Evolutionary conservation across 1,139 yeast genomes (phyloP).

Genomic region (Protomyces macrosporus): DNA sequence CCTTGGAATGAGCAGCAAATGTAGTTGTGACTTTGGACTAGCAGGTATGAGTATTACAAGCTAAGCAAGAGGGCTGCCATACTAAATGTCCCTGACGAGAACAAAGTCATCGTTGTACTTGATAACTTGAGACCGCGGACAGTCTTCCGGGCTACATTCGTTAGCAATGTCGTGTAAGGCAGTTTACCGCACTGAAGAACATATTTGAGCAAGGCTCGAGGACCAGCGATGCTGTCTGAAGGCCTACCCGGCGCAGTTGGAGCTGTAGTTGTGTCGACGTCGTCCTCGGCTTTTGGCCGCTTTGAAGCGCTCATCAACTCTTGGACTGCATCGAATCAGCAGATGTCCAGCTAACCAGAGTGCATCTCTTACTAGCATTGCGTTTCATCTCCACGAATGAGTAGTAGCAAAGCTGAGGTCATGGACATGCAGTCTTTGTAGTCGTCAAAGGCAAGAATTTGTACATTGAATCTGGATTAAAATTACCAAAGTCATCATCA

Average conservation of each 20-base stretch:
- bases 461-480: no score
- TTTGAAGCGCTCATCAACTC: background rate
- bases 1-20: slow-evolving; percentile 59
- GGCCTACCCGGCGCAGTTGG: background rate
- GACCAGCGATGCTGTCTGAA: background rate
- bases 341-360: background rate
- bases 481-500: no score
- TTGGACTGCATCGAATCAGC: background rate
- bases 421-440: background rate
- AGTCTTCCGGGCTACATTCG: slow-evolving; percentile 8
- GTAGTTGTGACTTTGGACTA: slow-evolving; percentile 57
- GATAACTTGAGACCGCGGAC: slow-evolving; percentile 1
- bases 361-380: background rate
- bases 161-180: background rate
- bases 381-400: background rate
- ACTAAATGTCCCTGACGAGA: slow-evolving; percentile 21
- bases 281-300: background rate
- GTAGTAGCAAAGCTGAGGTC: background rate
- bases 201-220: background rate
- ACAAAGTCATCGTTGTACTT: slow-evolving; percentile 26
- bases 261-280: background rate
- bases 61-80: background rate
- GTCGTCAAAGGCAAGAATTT: no score
- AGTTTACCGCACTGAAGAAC: background rate
- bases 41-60: background rate